A percentile compares a stretch with the other conserved stretches of the same genome.
These are phyloP conservation scores for Tylopilus vinaceipallidus DNA, from an alignment of 768 basidiomycete genomes.

Conservation along the genomic window DNA sequence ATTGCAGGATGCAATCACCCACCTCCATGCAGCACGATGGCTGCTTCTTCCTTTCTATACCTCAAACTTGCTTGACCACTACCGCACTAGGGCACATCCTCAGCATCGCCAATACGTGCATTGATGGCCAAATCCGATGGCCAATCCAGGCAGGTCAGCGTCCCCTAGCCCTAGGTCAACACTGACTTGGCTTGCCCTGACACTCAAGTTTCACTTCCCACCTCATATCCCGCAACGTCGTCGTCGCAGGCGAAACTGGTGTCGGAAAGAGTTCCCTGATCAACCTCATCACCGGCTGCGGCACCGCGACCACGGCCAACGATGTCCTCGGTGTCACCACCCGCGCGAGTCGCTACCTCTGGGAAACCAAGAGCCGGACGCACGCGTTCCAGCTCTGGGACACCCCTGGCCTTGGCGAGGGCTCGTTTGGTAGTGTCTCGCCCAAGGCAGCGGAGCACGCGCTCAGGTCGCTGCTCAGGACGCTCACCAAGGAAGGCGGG, in stretches of 20 bases:
- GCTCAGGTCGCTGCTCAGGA: constrained; percentile 16
- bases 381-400: constrained; percentile 25
- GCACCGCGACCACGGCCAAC: constrained; percentile 18
- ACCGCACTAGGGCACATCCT: neutral
- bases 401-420: constrained; percentile 23
- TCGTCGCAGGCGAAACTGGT: constrained; percentile 25
- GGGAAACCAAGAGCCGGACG: constrained; percentile 18
- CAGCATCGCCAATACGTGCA: neutral
- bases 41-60: too few relatives aligned
- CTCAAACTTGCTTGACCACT: too few relatives aligned
- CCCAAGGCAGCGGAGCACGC: constrained; percentile 21
- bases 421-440: constrained; percentile 23
- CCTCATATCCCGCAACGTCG: constrained; percentile 18
- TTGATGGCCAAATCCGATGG: neutral
- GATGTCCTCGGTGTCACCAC: constrained; percentile 24
- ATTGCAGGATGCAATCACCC: too few relatives aligned
- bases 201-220: constrained; percentile 1
- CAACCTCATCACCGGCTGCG: constrained; percentile 18
- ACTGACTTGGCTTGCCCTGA: too few relatives aligned
- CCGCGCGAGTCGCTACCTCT: constrained; percentile 7
- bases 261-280: constrained; percentile 29
- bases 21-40: too few relatives aligned
- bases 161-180: too few relatives aligned
- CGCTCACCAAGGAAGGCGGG: constrained; percentile 21
- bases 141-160: neutral